A percentile compares a stretch with the other conserved stretches of the same genome.
Evolutionary conservation across 768 basidiomycete genomes (phyloP).

Genomic region (Paxillus involutus): DNA sequence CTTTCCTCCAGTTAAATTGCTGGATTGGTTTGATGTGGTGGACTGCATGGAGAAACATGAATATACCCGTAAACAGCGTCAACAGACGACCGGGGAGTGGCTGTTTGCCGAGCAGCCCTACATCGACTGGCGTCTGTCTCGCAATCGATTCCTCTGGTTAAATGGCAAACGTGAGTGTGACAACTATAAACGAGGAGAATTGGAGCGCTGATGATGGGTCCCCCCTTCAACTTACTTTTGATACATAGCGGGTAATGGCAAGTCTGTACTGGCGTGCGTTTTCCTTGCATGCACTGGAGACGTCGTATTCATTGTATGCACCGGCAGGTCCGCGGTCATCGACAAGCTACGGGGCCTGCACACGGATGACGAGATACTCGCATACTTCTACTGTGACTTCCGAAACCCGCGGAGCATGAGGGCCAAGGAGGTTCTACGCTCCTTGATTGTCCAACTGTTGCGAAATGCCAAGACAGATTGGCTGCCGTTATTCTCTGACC

Average conservation of each 20-base stretch:
- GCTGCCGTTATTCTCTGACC: not conserved
- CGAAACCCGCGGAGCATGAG: not conserved
- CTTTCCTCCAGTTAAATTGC: not conserved
- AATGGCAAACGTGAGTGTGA: slow-evolving; percentile 1
- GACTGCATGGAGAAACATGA: slow-evolving; percentile 1
- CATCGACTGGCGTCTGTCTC: not conserved
- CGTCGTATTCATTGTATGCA: not conserved
- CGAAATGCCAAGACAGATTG: not conserved
- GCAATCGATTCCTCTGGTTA: slow-evolving; percentile 4
- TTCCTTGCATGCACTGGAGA: not conserved
- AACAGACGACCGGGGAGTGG: not conserved
- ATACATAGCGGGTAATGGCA: not conserved
- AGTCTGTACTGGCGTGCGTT: slow-evolving; percentile 1
- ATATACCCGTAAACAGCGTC: not conserved
- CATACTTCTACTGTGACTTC: slow-evolving; percentile 13
- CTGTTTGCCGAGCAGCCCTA: not conserved
- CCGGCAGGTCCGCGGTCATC: not conserved
- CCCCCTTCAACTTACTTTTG: no score
- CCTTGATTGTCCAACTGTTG: slow-evolving; percentile 1
- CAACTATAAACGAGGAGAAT: not conserved
- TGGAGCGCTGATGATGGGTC: no score
- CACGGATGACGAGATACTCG: not conserved
- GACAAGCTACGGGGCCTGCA: not conserved
- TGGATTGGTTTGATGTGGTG: not conserved
- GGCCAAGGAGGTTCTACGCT: slow-evolving; percentile 1